phyloP scores from a whole-genome alignment of 1,284 basidiomycete species.

The Phylloboletellus chloephorus region DNA sequence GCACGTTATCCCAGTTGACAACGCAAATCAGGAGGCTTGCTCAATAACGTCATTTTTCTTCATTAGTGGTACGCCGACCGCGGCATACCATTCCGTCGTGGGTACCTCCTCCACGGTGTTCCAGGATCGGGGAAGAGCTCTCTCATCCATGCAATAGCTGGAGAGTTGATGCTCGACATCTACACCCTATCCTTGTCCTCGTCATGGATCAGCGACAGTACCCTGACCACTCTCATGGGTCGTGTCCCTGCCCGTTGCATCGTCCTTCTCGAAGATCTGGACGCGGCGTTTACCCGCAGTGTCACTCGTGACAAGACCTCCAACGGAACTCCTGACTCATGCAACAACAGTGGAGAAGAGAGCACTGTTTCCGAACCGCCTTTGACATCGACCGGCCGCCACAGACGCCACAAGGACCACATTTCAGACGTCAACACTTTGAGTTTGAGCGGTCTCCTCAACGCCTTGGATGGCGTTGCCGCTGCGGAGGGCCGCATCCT shows the following conservation, averaged over 20 bases:
- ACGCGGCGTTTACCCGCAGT: constrained; percentile 75
- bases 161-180: constrained; percentile 74
- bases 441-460: constrained; percentile 74
- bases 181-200: constrained; percentile 73
- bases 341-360: constrained; percentile 36
- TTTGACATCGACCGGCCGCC: constrained; percentile 31
- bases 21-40: not conserved
- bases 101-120: constrained; percentile 78
- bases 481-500: constrained; percentile 77
- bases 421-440: constrained; percentile 75
- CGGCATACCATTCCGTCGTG: constrained; percentile 77
- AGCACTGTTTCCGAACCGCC: constrained; percentile 32
- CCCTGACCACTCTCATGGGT: constrained; percentile 72
- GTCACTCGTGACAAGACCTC: constrained; percentile 53
- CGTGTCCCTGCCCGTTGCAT: constrained; percentile 79
- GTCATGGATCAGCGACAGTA: constrained; percentile 75
- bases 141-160: constrained; percentile 79
- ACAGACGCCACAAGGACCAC: constrained; percentile 50
- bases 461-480: constrained; percentile 82
- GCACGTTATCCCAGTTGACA: constrained; percentile 32
- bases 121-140: constrained; percentile 79
- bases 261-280: constrained; percentile 78
- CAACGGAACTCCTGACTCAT: constrained; percentile 40
- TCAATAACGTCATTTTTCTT: not conserved
- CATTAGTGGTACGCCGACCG: constrained; percentile 59